phyloP scores from a whole-genome alignment of 2,329 filamentous ascomycete genomes.

The Calonectria fujianensis region DNA sequence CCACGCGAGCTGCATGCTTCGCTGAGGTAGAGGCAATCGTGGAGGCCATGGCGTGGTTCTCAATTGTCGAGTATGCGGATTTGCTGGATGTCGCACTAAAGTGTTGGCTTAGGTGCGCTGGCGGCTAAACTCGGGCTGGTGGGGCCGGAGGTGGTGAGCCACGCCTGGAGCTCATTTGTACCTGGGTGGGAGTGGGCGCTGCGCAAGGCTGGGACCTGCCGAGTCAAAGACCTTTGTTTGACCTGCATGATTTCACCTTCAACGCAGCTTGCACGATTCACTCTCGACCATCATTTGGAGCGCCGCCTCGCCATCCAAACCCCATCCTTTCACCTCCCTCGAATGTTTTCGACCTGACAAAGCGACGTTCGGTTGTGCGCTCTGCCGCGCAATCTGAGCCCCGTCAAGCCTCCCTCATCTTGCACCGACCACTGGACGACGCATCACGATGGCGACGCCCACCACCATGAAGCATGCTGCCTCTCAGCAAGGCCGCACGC shows the following conservation, averaged over 20 bases:
- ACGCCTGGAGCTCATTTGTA: conserved; percentile 9
- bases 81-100: neutral
- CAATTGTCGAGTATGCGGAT: conserved; percentile 9
- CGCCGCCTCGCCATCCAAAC: neutral
- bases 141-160: conserved; percentile 27
- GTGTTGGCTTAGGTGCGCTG: neutral
- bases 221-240: conserved; percentile 28
- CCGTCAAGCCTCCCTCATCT: neutral
- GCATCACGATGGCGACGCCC: conserved; percentile 67
- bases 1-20: conserved; percentile 28
- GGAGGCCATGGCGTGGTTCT: conserved; percentile 11
- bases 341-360: conserved; percentile 26
- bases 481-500: conserved; percentile 66
- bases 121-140: conserved; percentile 36
- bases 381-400: conserved; percentile 37
- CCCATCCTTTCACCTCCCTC: neutral
- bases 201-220: conserved; percentile 23
- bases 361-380: conserved; percentile 31
- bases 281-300: conserved; percentile 29
- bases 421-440: neutral
- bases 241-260: neutral
- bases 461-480: conserved; percentile 69
- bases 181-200: conserved; percentile 7
- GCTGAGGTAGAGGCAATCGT: conserved; percentile 5
- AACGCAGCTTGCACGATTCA: neutral